A percentile compares a stretch with the other conserved stretches of the same genome.
phyloP scores from a whole-genome alignment of 345 rosid genomes.

The Adansonia digitata region DNA sequence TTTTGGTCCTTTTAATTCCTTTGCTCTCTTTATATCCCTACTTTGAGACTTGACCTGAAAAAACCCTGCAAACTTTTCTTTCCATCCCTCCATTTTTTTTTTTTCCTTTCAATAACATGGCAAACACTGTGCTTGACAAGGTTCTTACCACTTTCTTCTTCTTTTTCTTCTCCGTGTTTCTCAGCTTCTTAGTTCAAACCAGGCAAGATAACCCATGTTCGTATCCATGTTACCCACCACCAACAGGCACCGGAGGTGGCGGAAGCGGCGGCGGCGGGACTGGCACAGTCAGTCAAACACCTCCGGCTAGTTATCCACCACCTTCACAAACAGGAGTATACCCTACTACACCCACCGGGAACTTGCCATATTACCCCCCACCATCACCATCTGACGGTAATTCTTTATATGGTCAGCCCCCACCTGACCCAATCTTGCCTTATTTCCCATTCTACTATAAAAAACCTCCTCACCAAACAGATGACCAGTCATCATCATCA shows the following conservation, averaged over 20 bases:
- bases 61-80: not conserved
- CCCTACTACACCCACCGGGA: slow-evolving; percentile 44
- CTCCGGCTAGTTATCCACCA: slow-evolving; percentile 35
- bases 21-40: not conserved
- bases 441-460: slow-evolving; percentile 72
- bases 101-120: slow-evolving; percentile 18
- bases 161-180: slow-evolving; percentile 18
- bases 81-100: not conserved
- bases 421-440: slow-evolving; percentile 82
- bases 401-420: slow-evolving; percentile 44
- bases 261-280: slow-evolving; percentile 7
- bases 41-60: not conserved
- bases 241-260: slow-evolving; percentile 42
- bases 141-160: slow-evolving; percentile 22
- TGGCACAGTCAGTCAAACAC: slow-evolving; percentile 20
- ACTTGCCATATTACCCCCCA: slow-evolving; percentile 43
- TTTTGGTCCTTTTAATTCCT: slow-evolving; percentile 12
- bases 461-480: slow-evolving; percentile 59
- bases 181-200: slow-evolving; percentile 23
- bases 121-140: slow-evolving; percentile 8
- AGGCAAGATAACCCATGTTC: slow-evolving; percentile 57
- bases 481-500: slow-evolving; percentile 34
- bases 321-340: slow-evolving; percentile 29
- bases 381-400: slow-evolving; percentile 38
- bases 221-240: slow-evolving; percentile 88